Evolutionary conservation across 2,329 filamentous ascomycete genomes (phyloP).

Genomic region (Aspergillus fructus): DNA sequence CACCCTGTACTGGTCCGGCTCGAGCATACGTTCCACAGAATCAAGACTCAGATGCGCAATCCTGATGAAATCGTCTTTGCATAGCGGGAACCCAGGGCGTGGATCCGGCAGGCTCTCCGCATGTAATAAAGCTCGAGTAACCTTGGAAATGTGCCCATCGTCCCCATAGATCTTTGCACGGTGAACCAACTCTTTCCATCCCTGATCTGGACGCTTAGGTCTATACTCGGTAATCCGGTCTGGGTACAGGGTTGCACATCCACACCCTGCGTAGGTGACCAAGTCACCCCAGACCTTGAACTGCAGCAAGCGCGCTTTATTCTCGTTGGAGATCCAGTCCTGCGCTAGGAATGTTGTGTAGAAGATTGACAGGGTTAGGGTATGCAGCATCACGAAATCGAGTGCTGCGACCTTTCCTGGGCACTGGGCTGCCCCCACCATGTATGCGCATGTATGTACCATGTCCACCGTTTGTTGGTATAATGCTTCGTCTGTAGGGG

Average conservation of each 20-base stretch:
- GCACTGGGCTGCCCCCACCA: slow-evolving; percentile 4
- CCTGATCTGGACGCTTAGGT: background rate
- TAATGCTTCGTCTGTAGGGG: background rate
- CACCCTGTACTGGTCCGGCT: background rate
- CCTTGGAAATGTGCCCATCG: background rate
- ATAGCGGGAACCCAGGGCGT: background rate
- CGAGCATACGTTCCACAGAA: background rate
- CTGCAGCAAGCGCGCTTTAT: slow-evolving; percentile 13
- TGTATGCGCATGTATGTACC: background rate
- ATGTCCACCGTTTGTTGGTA: background rate
- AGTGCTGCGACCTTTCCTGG: slow-evolving; percentile 5
- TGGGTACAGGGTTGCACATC: background rate
- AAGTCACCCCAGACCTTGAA: background rate
- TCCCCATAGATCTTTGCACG: background rate
- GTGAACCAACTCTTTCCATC: background rate
- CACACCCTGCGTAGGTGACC: background rate
- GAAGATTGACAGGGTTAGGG: background rate
- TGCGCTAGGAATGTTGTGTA: background rate
- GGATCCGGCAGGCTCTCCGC: background rate
- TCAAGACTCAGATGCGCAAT: background rate
- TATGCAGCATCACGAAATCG: slow-evolving; percentile 6
- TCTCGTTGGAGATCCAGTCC: background rate
- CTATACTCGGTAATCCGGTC: background rate
- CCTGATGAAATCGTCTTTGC: background rate
- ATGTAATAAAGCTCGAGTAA: background rate